Conservation (phyloP, 345 rosid genomes). For the Corchorus olitorius region DNA sequence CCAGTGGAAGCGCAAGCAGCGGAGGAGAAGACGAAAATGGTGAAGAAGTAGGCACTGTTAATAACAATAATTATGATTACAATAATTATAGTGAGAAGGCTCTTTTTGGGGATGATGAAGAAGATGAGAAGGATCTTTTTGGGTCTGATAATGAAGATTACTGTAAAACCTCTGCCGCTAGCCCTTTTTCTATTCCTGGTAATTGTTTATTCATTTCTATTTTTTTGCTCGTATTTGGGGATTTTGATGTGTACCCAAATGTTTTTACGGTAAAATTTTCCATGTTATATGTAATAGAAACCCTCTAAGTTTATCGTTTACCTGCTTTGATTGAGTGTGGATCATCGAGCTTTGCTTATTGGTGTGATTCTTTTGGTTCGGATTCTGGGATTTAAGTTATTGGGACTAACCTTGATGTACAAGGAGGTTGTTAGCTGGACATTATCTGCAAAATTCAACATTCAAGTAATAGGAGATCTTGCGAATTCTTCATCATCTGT, state of each 20-base stretch:
- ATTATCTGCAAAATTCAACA: background rate
- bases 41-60: slow-evolving; percentile 39
- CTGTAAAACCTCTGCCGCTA: slow-evolving; percentile 67
- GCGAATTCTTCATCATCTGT: background rate
- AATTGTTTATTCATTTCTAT: slow-evolving; percentile 5
- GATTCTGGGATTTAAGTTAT: background rate
- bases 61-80: slow-evolving; percentile 18
- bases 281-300: background rate
- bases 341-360: background rate
- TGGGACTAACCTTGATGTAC: background rate
- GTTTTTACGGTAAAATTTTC: background rate
- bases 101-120: slow-evolving; percentile 30
- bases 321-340: background rate
- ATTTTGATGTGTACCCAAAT: background rate
- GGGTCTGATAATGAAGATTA: slow-evolving; percentile 91
- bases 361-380: slow-evolving; percentile 1
- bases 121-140: slow-evolving; percentile 68
- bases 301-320: background rate
- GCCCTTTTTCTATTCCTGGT: slow-evolving; percentile 80
- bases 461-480: background rate
- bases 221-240: background rate
- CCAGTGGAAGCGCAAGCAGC: slow-evolving; percentile 52
- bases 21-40: slow-evolving; percentile 48
- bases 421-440: background rate
- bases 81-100: slow-evolving; percentile 12